Evolutionary conservation across 345 rosid species (phyloP).

Genomic region (Gossypium ekmanianum): DNA sequence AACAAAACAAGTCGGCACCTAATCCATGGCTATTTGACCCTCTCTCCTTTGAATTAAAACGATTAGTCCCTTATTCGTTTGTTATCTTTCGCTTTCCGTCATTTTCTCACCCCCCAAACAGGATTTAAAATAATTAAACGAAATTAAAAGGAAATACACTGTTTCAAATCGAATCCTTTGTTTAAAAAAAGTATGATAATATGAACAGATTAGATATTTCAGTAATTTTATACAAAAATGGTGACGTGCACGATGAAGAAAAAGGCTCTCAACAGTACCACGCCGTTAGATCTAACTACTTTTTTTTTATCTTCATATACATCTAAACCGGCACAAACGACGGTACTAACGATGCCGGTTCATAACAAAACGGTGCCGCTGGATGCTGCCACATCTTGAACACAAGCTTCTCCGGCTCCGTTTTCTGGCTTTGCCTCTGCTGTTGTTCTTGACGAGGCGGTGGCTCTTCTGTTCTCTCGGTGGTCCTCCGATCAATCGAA

Average conservation of each 20-base stretch:
- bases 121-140: neutral
- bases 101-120: conserved; percentile 11
- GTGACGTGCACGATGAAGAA: conserved; percentile 4
- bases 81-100: neutral
- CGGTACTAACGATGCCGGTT: conserved; percentile 42
- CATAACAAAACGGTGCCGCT: conserved; percentile 78
- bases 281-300: conserved; percentile 25
- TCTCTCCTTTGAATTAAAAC: neutral
- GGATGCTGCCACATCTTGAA: conserved; percentile 95
- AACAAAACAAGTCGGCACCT: neutral
- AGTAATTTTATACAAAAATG: neutral
- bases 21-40: neutral
- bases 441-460: conserved; percentile 28
- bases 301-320: neutral
- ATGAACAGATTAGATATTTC: conserved; percentile 7
- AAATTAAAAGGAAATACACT: neutral
- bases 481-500: conserved; percentile 24
- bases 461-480: conserved; percentile 30
- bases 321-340: conserved; percentile 63
- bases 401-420: conserved; percentile 40
- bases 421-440: conserved; percentile 17
- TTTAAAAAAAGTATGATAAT: neutral
- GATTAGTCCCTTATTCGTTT: neutral
- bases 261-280: neutral
- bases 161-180: neutral